Evolutionary conservation across 2,329 filamentous ascomycete species (phyloP), one percentile per base, ranked within the genome.

Genomic region (Nigrospora osmanthi): DNA sequence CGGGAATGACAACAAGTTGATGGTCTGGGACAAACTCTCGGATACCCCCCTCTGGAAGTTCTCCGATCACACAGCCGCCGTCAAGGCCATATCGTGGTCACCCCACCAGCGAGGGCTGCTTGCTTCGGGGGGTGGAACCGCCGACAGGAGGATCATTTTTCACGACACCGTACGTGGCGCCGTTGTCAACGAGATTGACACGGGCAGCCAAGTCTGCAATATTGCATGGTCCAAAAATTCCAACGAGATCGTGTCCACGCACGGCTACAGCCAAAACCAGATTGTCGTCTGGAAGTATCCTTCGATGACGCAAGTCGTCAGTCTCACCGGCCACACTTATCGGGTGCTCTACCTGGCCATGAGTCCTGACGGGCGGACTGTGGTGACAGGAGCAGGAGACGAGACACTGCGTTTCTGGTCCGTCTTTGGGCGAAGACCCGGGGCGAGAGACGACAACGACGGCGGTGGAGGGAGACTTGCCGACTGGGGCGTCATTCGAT

Each of bases 261-360:
- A 98, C 60, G 93, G 93, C 7, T 98, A 96, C 69, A 91, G 85
- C 54, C 93, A 98, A 61, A 96, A 98, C 63, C 93, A 97, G 65
- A 96, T 98, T 56, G 91, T 97, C 34, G 89, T 98, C 45, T 98
- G 93, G 93, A 98, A 98, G 61, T 98, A 98, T 60, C 93, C 93
- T 1, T 90, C 85, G 54, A 97, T 98, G 93, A 89, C 89, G 40
- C 93, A 97, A 63, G 89, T 98, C 10, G 91, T 89, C 35, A 95
- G 88, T 54, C 72, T 98, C 38, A 98, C 93, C 0, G 93, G 93
- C 1, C 93, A 98, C 64, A 98, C 93, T 1, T 97, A 94, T 66
- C 85, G 93, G 58, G 93, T 98, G 12, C 74, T 98, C 3, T 98
- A 97, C 63, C 75, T 98, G 43, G 90, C 90, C 31, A 97, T 97